Conservation (phyloP, 768 basidiomycete genomes). For the Sarcodon aspratus region DNA sequence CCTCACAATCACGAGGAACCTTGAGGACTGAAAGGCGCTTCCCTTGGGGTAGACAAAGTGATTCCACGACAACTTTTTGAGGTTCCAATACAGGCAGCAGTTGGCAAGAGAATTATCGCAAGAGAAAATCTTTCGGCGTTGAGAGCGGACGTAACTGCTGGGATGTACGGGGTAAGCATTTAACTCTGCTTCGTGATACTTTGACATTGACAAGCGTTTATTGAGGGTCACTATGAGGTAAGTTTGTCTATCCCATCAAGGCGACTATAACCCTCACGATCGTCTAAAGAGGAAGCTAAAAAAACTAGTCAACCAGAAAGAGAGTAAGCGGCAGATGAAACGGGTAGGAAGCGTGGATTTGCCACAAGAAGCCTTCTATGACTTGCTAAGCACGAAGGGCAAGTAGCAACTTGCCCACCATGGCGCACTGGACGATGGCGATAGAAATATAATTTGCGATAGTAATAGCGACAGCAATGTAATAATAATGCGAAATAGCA, state of each 20-base stretch:
- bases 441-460: too few species aligned
- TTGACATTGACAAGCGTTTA: constrained; percentile 1
- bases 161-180: constrained; percentile 71
- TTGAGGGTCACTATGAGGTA: background rate
- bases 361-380: constrained; percentile 93
- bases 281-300: constrained; percentile 68
- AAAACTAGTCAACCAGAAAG: constrained; percentile 84
- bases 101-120: constrained; percentile 81
- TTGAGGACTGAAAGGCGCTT: constrained; percentile 1
- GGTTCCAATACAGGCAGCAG: constrained; percentile 88
- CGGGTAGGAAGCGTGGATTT: constrained; percentile 80
- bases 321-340: constrained; percentile 85
- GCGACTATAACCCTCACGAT: constrained; percentile 47
- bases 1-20: background rate
- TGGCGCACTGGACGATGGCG: too few species aligned
- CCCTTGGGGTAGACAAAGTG: constrained; percentile 54
- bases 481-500: too few species aligned
- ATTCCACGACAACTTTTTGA: constrained; percentile 91
- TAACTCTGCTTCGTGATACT: background rate
- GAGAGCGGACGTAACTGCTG: constrained; percentile 89
- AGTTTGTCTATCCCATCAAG: constrained; percentile 17
- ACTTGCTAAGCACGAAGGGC: constrained; percentile 59
- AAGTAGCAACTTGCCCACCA: background rate
- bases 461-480: too few species aligned
- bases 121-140: constrained; percentile 81